phyloP scores from a whole-genome alignment of 148 eudicot genomes.

The Euryodendron excelsum region DNA sequence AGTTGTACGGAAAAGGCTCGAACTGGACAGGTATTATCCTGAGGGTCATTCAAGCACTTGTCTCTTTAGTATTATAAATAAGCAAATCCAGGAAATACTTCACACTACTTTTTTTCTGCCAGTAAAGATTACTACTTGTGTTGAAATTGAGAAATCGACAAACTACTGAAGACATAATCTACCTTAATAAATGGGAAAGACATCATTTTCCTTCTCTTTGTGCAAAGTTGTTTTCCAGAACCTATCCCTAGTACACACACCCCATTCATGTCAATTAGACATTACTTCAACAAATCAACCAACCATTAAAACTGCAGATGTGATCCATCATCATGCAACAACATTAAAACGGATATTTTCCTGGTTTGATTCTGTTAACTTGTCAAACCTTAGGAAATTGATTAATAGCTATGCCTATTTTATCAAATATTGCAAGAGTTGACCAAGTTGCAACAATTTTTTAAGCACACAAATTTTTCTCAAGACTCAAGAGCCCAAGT shows the following conservation, averaged over 20 bases:
- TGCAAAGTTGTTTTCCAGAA: too few species aligned
- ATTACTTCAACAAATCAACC: neutral
- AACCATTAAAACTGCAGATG: neutral
- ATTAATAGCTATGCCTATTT: neutral
- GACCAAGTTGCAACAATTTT: neutral
- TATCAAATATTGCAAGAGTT: neutral
- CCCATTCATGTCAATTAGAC: neutral
- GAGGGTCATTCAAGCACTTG: constrained; percentile 20
- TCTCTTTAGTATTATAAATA: neutral
- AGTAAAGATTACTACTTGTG: neutral
- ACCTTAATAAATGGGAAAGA: neutral
- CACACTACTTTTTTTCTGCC: neutral
- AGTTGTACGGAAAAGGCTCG: neutral
- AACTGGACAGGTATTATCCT: constrained; percentile 25
- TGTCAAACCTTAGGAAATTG: neutral
- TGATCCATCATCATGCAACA: neutral
- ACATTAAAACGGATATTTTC: neutral
- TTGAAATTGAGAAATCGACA: neutral
- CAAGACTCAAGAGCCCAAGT: neutral
- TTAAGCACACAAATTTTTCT: neutral
- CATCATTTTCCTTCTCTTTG: neutral
- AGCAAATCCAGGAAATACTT: neutral
- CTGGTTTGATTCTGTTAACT: neutral
- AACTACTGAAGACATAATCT: neutral
- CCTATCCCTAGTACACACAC: neutral